Base-by-base conservation (phyloP, 169 alveolate genomes). In the Perkinsus chesapeaki region DNA sequence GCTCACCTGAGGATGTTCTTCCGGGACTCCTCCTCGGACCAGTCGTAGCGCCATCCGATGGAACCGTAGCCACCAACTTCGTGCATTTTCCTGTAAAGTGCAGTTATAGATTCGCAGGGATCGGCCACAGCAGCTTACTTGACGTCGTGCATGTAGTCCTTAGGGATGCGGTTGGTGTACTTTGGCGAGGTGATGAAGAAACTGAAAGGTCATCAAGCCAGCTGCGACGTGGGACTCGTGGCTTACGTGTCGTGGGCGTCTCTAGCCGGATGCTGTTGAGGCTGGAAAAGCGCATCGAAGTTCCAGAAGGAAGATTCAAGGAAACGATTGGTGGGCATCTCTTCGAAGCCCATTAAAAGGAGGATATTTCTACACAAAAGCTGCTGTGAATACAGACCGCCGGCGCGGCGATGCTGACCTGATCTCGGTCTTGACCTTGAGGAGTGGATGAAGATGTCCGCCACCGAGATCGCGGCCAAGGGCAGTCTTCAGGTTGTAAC, bases 211-310 rank as follows among this genome's bases (percentile, higher is more conserved):
- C 82, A 43, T 5, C 82, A 12, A 27, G 23, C 27, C 36, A 60
- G 12, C 7, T 20, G 82, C 7, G 36, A 16, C 82, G 31, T 12
- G 36, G 37, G 7, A 0, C 82, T 60, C 36, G 37, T 12, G 82
- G 31, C 82, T 31, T 99, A 99, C 37, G 99, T 99, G 95, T 99
- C 99, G 94, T 99, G 99, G 31, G 98, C 98, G 95, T 99, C 99
- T 73, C 99, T 97, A 3, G 99, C 99, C 20, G 99, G 99, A 95
- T 99, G 99, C 94, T 98, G 99, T 96, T 99, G 99, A 19, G 99
- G 99, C 94, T 98, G 99, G 97, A 98, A 99, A 60, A 99, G 98
- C 16, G 99, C 97, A 95, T 99, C 99, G 96, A 99, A 99, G 96
- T 99, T 99, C 99, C 99, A 99, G 97, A 99, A 99, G 9, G 99